Base-by-base conservation (phyloP, 2,329 filamentous ascomycete species). In the Alternaria hordeiaustralica region DNA sequence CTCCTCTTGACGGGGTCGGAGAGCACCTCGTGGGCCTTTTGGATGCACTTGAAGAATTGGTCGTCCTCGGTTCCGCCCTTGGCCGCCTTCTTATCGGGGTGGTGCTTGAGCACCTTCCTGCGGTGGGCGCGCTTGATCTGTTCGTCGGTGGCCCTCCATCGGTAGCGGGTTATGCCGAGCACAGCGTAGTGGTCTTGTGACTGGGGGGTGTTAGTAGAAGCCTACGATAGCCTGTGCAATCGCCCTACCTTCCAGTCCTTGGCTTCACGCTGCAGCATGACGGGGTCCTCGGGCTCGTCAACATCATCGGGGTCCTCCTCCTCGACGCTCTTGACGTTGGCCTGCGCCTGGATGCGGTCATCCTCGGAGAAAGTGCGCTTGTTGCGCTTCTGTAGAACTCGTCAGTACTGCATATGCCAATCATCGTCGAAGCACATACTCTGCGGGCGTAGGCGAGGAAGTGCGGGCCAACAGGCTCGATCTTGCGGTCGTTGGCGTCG, bases 1-100 rank as follows among this genome's bases (percentile, higher is more conserved):
- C 94, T 90, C 66, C 96, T 92, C 85, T 93, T 96, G 80, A 90
- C 87, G 55, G 96, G 96, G 84, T 99, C 96, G 59, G 93, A 88
- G 18, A 99, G 91, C 56, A 98, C 88, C 77, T 99, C 96, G 75
- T 92, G 95, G 61, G 96, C 96, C 83, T 97, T 97, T 82, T 99
- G 96, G 82, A 99, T 99, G 83, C 96, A 99, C 88, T 99, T 99
- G 91, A 99, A 99, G 87, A 99, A 99, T 81, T 92, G 93, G 82
- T 99, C 96, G 82, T 97, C 95, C 76, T 98, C 94, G 72, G 89
- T 88, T 75, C 89, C 88, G 66, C 96, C 96, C 51, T 90, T 88
- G 26, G 96, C 96, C 15, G 96, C 96, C 86, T 96, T 97, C 90
- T 99, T 99, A 82, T 99, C 96, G 66, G 96, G 96, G 83, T 99